phyloP scores from a whole-genome alignment of 1,284 basidiomycete species.

The Phaffia rhodozyma region DNA sequence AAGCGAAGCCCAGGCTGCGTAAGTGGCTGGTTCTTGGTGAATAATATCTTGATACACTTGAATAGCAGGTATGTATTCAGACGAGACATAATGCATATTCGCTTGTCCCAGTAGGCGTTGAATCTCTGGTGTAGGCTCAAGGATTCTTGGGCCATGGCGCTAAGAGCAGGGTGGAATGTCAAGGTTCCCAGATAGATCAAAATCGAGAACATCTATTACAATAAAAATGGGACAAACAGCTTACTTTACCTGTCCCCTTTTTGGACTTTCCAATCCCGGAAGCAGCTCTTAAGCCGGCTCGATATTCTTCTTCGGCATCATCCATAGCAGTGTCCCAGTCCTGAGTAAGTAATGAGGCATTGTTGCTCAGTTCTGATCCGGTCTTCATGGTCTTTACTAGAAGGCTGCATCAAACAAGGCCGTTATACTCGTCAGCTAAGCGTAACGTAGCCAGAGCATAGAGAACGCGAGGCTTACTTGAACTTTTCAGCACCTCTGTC shows the following conservation, averaged over 20 bases:
- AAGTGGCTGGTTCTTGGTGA: slow-evolving; percentile 76
- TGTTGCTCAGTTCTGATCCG: neutral
- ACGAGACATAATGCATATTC: slow-evolving; percentile 73
- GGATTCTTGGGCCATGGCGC: neutral
- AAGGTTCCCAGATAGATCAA: neutral
- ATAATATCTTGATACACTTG: slow-evolving; percentile 82
- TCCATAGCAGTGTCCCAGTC: slow-evolving; percentile 9
- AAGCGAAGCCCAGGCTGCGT: slow-evolving; percentile 73
- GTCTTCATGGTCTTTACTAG: slow-evolving; percentile 8
- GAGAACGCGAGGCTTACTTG: neutral
- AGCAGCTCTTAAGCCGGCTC: neutral
- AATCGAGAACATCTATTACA: neutral
- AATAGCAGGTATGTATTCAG: slow-evolving; percentile 55
- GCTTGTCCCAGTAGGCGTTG: slow-evolving; percentile 42
- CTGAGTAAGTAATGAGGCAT: neutral
- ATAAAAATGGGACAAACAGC: neutral
- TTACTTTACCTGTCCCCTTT: neutral
- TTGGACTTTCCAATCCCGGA: neutral
- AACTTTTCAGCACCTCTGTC: slow-evolving; percentile 5
- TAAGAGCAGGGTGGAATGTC: neutral
- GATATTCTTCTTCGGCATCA: slow-evolving; percentile 7
- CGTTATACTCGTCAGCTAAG: neutral
- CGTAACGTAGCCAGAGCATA: neutral
- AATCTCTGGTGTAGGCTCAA: slow-evolving; percentile 7
- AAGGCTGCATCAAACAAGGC: neutral